Evolutionary conservation across 2,329 filamentous ascomycete species (phyloP), one percentile per base, ranked within the genome.

Genomic region (Dothidotthia symphoricarpi): DNA sequence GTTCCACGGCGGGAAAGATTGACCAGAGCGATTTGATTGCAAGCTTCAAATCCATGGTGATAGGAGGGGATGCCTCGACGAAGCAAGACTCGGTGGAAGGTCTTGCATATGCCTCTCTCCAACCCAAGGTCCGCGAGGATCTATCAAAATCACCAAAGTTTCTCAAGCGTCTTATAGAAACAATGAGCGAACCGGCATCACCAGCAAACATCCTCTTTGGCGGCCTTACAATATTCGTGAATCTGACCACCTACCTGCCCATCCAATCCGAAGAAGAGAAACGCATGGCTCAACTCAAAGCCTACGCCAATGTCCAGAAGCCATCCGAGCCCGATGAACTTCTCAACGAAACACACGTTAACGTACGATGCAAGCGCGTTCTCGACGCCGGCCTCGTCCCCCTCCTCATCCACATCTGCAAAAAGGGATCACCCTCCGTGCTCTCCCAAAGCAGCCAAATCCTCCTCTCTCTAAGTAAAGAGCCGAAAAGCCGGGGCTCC

Each of bases 251-350:
- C 19, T 97, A 95, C 62, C 77, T 80, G 27, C 89, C 89, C 6
- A 73, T 74, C 6, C 74, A 90, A 27, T 84, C 88, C 0, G 91
- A 96, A 47, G 93, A 98, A 66, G 85, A 96, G 57, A 93, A 91
- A 70, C 88, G 87, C 59, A 88, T 98, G 71, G 80, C 80, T 5
- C 87, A 98, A 63, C 77, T 98, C 29, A 96, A 95, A 71, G 88
- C 89, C 2, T 98, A 97, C 57, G 93, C 93, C 11, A 88, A 95
- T 60, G 86, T 88, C 1, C 82, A 83, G 4, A 89, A 88, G 57
- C 67, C 71, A 2, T 62, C 74, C 0, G 70, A 75, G 3, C 72
- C 77, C 0, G 81, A 90, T 58, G 79, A 81, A 6, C 73, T 94
- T 0, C 83, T 93, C 40, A 80, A 89, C 44, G 83, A 95, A 40